Percentiles rank a stretch among this genome's conserved stretches.
Evolutionary conservation across 306 rosid genomes (phyloP).

Genomic region (Cotoneaster glaucophyllus): DNA sequence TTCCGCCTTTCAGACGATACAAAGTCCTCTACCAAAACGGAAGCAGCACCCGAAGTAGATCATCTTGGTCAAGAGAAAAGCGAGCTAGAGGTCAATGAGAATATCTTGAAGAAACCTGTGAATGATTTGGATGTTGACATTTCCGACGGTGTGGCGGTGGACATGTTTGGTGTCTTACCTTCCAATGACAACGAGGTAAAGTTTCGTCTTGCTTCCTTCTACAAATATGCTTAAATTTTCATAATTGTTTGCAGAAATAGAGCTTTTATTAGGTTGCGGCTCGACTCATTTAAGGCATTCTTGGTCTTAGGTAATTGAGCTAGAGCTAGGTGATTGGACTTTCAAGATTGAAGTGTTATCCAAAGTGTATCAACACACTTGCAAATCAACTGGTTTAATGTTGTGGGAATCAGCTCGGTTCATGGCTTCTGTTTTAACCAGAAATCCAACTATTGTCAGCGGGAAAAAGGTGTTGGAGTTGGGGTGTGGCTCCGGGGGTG

Average conservation of each 20-base stretch:
- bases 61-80: slow-evolving; percentile 19
- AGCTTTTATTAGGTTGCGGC: not conserved
- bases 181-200: slow-evolving; percentile 52
- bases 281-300: not conserved
- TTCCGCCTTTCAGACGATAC: slow-evolving; percentile 45
- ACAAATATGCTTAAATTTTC: not conserved
- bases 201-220: slow-evolving; percentile 2
- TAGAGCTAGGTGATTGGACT: slow-evolving; percentile 48
- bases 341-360: slow-evolving; percentile 65
- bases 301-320: slow-evolving; percentile 34
- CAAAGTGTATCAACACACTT: slow-evolving; percentile 75
- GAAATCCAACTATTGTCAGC: slow-evolving; percentile 62
- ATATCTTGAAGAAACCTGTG: slow-evolving; percentile 11
- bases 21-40: slow-evolving; percentile 25
- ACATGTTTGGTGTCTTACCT: slow-evolving; percentile 71
- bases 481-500: slow-evolving; percentile 82
- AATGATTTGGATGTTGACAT: slow-evolving; percentile 56
- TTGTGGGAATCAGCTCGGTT: slow-evolving; percentile 93
- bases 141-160: slow-evolving; percentile 68
- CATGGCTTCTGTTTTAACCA: slow-evolving; percentile 71
- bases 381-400: slow-evolving; percentile 91
- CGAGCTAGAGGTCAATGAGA: slow-evolving; percentile 21
- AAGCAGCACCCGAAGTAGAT: slow-evolving; percentile 18
- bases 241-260: not conserved
- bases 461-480: slow-evolving; percentile 78